A percentile compares a stretch with the other conserved stretches of the same genome.
Conservation (phyloP, 139 green algal genomes). For the Chlamydomonas eustigma region DNA sequence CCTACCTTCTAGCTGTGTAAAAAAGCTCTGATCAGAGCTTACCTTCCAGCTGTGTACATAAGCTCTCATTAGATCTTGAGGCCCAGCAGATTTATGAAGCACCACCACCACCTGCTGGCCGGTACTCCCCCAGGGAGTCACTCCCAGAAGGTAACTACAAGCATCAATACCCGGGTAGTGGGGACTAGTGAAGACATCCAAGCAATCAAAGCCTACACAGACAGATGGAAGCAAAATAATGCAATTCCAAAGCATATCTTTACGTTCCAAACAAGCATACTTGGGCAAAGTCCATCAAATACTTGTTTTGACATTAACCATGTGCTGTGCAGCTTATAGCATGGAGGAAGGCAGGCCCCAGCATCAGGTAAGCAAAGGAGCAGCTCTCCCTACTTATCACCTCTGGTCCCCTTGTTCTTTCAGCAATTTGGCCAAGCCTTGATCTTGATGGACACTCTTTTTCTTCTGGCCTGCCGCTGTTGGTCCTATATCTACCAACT, state of each 20-base stretch:
- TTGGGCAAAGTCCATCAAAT: too few relatives aligned
- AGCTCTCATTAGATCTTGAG: conserved; percentile 1
- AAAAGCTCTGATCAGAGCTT: too few relatives aligned
- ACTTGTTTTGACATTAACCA: too few relatives aligned
- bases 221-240: too few relatives aligned
- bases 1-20: too few relatives aligned
- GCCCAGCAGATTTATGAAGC: not conserved
- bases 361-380: too few relatives aligned
- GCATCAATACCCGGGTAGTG: not conserved
- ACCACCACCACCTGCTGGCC: conserved; percentile 12
- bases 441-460: not conserved
- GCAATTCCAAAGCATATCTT: too few relatives aligned
- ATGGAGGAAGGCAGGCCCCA: too few relatives aligned
- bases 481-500: not conserved
- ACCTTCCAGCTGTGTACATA: conserved; percentile 10
- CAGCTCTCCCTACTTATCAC: too few relatives aligned
- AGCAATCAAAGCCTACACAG: not conserved
- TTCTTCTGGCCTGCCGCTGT: conserved; percentile 4
- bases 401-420: too few relatives aligned
- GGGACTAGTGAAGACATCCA: not conserved
- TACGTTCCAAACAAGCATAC: too few relatives aligned
- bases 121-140: not conserved
- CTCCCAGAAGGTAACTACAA: not conserved
- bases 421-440: not conserved
- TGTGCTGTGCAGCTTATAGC: too few relatives aligned